phyloP scores from a whole-genome alignment of 257 asterid genomes.

The Agastache rugosa region DNA sequence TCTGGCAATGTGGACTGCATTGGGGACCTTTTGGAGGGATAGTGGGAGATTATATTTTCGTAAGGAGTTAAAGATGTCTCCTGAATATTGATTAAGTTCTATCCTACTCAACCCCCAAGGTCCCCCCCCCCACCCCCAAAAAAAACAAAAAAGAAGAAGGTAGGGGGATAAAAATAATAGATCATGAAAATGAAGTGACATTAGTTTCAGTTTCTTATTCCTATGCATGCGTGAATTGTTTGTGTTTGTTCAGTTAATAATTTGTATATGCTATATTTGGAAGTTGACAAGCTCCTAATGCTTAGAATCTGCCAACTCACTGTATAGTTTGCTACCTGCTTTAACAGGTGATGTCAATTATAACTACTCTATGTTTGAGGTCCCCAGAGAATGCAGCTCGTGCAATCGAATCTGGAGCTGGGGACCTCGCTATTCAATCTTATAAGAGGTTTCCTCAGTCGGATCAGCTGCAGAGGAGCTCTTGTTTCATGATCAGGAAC shows the following conservation, averaged over 20 bases:
- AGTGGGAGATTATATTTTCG: too few species aligned
- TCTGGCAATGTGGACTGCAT: too few species aligned
- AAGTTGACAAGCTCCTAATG: conserved; percentile 3
- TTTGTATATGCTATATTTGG: neutral
- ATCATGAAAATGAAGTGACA: conserved; percentile 10
- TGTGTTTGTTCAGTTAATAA: neutral
- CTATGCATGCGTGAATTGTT: too few species aligned
- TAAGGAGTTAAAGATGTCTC: too few species aligned
- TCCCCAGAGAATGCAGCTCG: conserved; percentile 81
- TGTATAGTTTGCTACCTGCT: conserved; percentile 12
- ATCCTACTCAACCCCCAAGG: neutral
- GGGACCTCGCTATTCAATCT: conserved; percentile 81
- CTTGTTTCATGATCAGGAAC: conserved; percentile 91
- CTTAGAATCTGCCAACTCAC: neutral
- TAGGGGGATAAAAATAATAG: neutral
- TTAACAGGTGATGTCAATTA: conserved; percentile 71
- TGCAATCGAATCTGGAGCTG: conserved; percentile 94
- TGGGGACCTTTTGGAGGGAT: too few species aligned
- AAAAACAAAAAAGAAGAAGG: neutral
- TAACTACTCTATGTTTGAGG: conserved; percentile 77
- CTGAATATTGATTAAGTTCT: too few species aligned
- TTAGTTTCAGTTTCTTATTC: too few species aligned
- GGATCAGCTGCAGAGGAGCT: conserved; percentile 76
- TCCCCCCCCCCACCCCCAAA: neutral
- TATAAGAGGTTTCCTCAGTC: conserved; percentile 70